Evolutionary conservation across 495 filamentous ascomycete genomes (phyloP), one percentile per base, ranked within the genome.

Genomic region (Aspergillus mulundensis): DNA sequence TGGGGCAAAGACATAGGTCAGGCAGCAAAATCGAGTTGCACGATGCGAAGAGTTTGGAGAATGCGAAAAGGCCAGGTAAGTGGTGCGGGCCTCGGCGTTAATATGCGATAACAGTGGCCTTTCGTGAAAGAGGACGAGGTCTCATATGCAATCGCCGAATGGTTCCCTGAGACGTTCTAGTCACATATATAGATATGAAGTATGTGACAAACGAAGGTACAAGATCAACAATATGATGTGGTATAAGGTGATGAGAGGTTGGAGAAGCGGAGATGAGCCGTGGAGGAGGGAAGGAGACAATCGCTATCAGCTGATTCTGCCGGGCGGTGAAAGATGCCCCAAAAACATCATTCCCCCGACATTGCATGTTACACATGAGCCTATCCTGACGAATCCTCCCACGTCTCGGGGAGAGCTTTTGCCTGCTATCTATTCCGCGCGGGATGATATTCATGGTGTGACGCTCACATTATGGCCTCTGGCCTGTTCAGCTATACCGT

Each of bases 391-490:
- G n/a, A 40, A 40, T 32, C 24, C n/a, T 25, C 23, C 20, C 42
- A 20, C 53, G 23, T 38, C 18, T 20, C 16, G 8, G 25, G 30
- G n/a, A 34, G 38, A 36, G 32, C 32, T 10, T 36, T 18, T 19
- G 12, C 32, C 41, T 25, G 40, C 30, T 41, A 36, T 39, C 40
- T 44, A 16, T 36, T 21, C 19, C 38, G 12, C 41, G 11, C 18
- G 57, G 63, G 57, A 60, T 60, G 50, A 56, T 40, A 36, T 61
- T 40, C 52, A 69, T 70, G 65, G 68, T 64, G 57, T 71, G 63
- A 70, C 38, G 55, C 42, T 51, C 56, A 36, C 65, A 69, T 64
- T 57, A 76, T 76, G 73, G 71, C 67, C 66, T 61, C 67, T 68
- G 64, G 71, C 71, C 70, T 73, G 54, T 54, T 66, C 36, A 54